Percentiles rank a stretch among this genome's conserved stretches.
Evolutionary conservation across 2,329 filamentous ascomycete species (phyloP).

Genomic region (Exophiala bonariae): DNA sequence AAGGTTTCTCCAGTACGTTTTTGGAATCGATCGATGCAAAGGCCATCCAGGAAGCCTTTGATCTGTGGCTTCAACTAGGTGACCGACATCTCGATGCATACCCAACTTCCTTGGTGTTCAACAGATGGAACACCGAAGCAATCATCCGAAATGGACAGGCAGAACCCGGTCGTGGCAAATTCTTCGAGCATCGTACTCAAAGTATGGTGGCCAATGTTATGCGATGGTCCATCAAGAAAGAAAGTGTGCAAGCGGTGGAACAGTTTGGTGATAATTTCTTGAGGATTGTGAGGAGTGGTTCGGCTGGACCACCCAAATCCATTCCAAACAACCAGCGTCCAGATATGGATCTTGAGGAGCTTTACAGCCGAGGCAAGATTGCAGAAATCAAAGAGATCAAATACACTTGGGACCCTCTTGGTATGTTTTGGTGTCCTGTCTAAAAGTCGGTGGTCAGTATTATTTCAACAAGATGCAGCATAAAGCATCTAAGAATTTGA

Average conservation of each 20-base stretch:
- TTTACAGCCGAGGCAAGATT: conserved; percentile 1
- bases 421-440: conserved; percentile 11
- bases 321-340: conserved; percentile 2
- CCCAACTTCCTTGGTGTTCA: conserved; percentile 1
- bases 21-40: conserved; percentile 18
- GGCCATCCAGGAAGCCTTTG: conserved; percentile 27
- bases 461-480: no score
- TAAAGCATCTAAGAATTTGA: no score
- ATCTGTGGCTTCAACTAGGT: conserved; percentile 28
- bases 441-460: no score
- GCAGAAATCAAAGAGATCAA: background rate
- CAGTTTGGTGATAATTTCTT: conserved; percentile 3
- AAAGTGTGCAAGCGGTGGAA: background rate
- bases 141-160: background rate
- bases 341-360: conserved; percentile 4
- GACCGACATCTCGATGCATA: conserved; percentile 22
- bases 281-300: conserved; percentile 1
- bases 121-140: conserved; percentile 3
- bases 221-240: background rate
- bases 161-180: background rate
- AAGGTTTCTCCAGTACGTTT: conserved; percentile 29
- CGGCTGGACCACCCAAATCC: background rate
- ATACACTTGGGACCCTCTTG: conserved; percentile 1
- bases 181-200: conserved; percentile 1
- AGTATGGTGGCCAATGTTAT: conserved; percentile 3